Percentiles rank a stretch among this genome's conserved stretches.
These are phyloP conservation scores for Sarocladium brachiariae DNA, from an alignment of 2,329 filamentous ascomycete species.

Conservation along the genomic window DNA sequence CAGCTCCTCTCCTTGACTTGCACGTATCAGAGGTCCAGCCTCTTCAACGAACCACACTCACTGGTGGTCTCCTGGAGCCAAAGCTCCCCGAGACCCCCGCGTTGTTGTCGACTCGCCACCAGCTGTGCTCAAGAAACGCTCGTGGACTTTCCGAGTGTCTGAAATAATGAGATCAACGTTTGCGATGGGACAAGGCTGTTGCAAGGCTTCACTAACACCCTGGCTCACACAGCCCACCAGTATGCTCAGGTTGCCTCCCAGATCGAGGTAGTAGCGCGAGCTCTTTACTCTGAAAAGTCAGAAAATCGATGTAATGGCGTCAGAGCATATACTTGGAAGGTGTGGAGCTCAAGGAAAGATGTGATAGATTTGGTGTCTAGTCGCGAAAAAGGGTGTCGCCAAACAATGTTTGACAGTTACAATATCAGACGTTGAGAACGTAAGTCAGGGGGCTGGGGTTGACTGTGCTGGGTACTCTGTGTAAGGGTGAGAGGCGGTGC, in stretches of 20 bases:
- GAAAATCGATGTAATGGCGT: not conserved
- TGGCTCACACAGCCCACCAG: too few species aligned
- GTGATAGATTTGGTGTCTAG: not conserved
- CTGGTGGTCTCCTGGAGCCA: not conserved
- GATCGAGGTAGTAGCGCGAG: too few species aligned
- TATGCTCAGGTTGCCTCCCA: too few species aligned
- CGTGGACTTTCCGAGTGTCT: too few species aligned
- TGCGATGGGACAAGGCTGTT: too few species aligned
- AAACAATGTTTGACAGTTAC: not conserved
- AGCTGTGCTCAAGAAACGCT: too few species aligned
- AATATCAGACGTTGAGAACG: conserved; percentile 11
- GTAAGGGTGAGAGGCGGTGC: conserved; percentile 16
- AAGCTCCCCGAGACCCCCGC: not conserved
- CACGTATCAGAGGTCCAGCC: not conserved
- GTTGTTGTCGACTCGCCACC: not conserved
- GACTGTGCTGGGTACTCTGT: conserved; percentile 8
- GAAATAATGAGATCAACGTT: too few species aligned
- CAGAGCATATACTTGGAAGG: not conserved
- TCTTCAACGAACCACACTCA: not conserved
- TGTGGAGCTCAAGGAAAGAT: not conserved
- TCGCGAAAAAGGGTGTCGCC: not conserved
- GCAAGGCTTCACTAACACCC: too few species aligned
- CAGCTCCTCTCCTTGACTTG: too few species aligned
- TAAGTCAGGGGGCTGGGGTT: conserved; percentile 21
- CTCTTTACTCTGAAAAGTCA: too few species aligned